Evolutionary conservation across 2,329 filamentous ascomycete species (phyloP).

Genomic region (Periconia sp.): DNA sequence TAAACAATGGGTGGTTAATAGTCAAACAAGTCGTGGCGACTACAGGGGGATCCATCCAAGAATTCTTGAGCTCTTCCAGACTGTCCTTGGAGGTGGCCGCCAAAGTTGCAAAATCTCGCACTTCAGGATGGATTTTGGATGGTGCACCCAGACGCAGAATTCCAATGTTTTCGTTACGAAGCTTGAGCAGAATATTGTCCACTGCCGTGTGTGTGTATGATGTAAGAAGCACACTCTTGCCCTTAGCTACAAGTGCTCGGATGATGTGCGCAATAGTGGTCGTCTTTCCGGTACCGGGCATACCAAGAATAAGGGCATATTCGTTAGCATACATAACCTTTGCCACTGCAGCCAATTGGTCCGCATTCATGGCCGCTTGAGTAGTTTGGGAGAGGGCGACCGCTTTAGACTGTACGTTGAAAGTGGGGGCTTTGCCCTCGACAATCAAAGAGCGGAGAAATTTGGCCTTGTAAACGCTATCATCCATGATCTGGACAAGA

Average conservation of each 20-base stretch:
- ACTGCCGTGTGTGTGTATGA: slow-evolving; percentile 98
- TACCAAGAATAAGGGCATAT: slow-evolving; percentile 95
- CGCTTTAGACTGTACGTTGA: slow-evolving; percentile 67
- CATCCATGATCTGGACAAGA: slow-evolving; percentile 86
- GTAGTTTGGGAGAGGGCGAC: slow-evolving; percentile 56
- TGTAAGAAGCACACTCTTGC: slow-evolving; percentile 89
- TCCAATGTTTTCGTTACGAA: slow-evolving; percentile 74
- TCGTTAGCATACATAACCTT: slow-evolving; percentile 96
- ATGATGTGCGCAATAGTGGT: slow-evolving; percentile 99
- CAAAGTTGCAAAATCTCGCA: slow-evolving; percentile 81
- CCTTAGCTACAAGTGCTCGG: slow-evolving; percentile 79
- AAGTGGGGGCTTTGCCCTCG: slow-evolving; percentile 71
- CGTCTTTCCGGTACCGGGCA: slow-evolving; percentile 98
- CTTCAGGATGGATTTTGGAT: slow-evolving; percentile 84
- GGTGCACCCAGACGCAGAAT: slow-evolving; percentile 83
- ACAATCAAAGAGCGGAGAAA: slow-evolving; percentile 80
- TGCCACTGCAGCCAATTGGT: slow-evolving; percentile 82
- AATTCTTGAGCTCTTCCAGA: slow-evolving; percentile 79
- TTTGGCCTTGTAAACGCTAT: slow-evolving; percentile 68
- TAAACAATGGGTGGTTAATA: slow-evolving; percentile 86
- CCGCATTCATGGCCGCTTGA: slow-evolving; percentile 74
- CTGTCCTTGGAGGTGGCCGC: slow-evolving; percentile 72
- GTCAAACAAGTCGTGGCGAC: slow-evolving; percentile 95
- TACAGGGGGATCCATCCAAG: slow-evolving; percentile 83
- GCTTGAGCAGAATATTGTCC: slow-evolving; percentile 95